Base-by-base conservation (phyloP, 345 rosid genomes). In the Citrus cavaleriei region DNA sequence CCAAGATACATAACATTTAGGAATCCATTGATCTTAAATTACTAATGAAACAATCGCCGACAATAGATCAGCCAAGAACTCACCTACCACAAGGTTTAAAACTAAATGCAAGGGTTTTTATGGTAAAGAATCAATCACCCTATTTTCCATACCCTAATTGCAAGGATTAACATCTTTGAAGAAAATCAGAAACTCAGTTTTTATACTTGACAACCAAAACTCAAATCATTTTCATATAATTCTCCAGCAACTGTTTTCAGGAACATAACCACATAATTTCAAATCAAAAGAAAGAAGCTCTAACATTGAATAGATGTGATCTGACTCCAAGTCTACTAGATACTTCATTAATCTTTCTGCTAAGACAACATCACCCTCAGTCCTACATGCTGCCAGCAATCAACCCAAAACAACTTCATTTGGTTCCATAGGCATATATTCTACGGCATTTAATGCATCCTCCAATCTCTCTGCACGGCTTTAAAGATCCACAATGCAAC, bases 401-500 rank as follows among this genome's bases (percentile, higher is more conserved):
- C 97, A 91, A 30, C 97, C 94, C 80, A 93, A 73, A 21, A 93
- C 86, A 22, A 93, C 83, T 81, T 89, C 94, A 75, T 93, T 89
- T 34, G 95, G 97, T 80, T 89, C 90, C 97, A 92, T 82, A 0
- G 90, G 89, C 97, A 95, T 92, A 67, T 73, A 85, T 74, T 86
- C 78, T 69, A 92, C 67, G 34, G 92, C 83, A 6, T 75, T 68
- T 79, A 88, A 55, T 37, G 98, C 95, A 16, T 92, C 92, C 86
- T 93, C 93, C 75, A 95, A 72, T 77, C 85, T 87, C 64, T 98
- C 97, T 18, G 98, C 92, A 18, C 94, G 92, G 79, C 94, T 91
- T 77, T 88, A 92, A 61, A 93, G 89, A 89, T 93, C 95, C 22
- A 95, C 98, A 60, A 92, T 69, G 89, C 98, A 95, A 10, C 97